Percentiles rank a stretch among this genome's conserved stretches.
phyloP scores from a whole-genome alignment of 2,329 filamentous ascomycete species.

The Hypoxylon sp. region DNA sequence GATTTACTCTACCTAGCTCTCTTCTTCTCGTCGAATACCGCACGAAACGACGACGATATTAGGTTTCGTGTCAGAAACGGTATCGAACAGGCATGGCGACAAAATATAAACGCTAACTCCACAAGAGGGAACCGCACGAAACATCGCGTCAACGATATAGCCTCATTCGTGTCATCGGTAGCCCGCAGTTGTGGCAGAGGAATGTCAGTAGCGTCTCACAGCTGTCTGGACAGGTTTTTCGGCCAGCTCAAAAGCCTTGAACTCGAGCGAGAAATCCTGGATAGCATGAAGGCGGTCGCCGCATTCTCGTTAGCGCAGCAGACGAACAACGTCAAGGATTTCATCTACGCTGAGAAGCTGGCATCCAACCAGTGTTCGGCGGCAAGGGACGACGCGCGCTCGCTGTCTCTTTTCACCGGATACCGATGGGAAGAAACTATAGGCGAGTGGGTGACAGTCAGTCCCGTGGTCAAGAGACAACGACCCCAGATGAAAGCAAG shows the following conservation, averaged over 20 bases:
- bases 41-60: constrained; percentile 31
- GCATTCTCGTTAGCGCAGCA: constrained; percentile 68
- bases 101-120: constrained; percentile 22
- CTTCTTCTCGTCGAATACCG: constrained; percentile 46
- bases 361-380: constrained; percentile 30
- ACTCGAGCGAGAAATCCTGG: constrained; percentile 54
- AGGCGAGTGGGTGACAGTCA: constrained; percentile 69
- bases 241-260: constrained; percentile 57
- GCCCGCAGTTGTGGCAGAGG: constrained; percentile 52
- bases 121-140: constrained; percentile 37
- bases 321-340: constrained; percentile 67
- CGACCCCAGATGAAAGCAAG: constrained; percentile 43
- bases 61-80: constrained; percentile 30
- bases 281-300: constrained; percentile 61
- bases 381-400: constrained; percentile 17
- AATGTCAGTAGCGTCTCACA: constrained; percentile 49
- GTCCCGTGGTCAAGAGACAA: constrained; percentile 56
- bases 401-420: constrained; percentile 49
- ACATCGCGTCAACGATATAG: constrained; percentile 49
- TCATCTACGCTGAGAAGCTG: constrained; percentile 68
- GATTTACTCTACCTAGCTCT: constrained; percentile 48
- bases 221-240: constrained; percentile 57
- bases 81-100: constrained; percentile 43
- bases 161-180: constrained; percentile 52
- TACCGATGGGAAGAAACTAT: constrained; percentile 71